A percentile compares a stretch with the other conserved stretches of the same genome.
Evolutionary conservation across 208 protist species (phyloP).

Genomic region (Wallacemonas rigidus): DNA sequence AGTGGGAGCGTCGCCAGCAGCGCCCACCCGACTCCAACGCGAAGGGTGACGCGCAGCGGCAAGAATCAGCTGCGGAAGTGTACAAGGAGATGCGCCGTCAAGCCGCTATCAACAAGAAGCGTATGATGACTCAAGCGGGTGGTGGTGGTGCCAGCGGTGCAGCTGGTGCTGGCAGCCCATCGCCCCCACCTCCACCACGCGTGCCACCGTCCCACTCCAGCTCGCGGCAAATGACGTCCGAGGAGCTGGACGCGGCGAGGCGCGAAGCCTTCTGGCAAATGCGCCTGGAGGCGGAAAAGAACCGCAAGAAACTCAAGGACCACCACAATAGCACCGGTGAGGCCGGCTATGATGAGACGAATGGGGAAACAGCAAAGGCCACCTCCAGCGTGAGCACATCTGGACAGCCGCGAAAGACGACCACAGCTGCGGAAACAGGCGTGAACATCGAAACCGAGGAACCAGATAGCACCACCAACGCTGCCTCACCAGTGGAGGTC

Average conservation of each 20-base stretch:
- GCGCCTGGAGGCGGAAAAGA: conserved; percentile 80
- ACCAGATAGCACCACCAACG: not conserved
- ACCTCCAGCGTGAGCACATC: too few relatives aligned
- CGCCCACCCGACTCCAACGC: conserved; percentile 17
- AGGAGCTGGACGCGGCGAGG: conserved; percentile 68
- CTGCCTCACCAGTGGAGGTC: conserved; percentile 4
- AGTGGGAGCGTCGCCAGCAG: conserved; percentile 29
- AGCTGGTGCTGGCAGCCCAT: not conserved
- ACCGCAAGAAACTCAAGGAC: conserved; percentile 29
- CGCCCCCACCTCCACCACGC: conserved; percentile 40
- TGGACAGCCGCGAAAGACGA: too few relatives aligned
- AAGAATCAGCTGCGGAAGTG: conserved; percentile 38
- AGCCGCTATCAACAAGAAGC: conserved; percentile 79
- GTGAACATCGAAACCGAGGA: too few relatives aligned
- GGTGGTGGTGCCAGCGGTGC: conserved; percentile 1
- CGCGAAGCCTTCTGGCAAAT: conserved; percentile 89
- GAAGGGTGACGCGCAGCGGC: not conserved
- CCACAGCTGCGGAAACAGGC: too few relatives aligned
- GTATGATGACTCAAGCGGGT: conserved; percentile 43
- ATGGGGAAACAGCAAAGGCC: not conserved
- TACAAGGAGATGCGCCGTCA: conserved; percentile 84
- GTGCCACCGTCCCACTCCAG: conserved; percentile 39
- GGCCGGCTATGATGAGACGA: not conserved
- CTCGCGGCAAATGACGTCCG: conserved; percentile 46
- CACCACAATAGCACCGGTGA: conserved; percentile 31